A percentile compares a stretch with the other conserved stretches of the same genome.
Conservation (phyloP, 129 eudicot species). For the Saposhnikovia divaricata region DNA sequence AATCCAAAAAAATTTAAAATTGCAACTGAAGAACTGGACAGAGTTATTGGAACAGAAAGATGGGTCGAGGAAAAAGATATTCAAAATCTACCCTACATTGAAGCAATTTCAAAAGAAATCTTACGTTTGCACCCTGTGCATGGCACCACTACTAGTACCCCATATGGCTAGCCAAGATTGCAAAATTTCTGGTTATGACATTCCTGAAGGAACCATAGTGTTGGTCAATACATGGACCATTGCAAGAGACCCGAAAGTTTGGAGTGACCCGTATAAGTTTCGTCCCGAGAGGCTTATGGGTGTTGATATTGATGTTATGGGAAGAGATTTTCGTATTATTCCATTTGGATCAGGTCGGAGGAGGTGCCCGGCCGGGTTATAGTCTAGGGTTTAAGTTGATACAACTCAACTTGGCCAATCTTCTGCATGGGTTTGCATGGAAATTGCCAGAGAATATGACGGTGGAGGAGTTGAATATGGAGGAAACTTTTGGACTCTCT, state of each 20-base stretch:
- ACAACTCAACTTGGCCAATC: slow-evolving; percentile 36
- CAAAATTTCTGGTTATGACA: slow-evolving; percentile 32
- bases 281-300: slow-evolving; percentile 36
- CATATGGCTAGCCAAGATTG: slow-evolving; percentile 32
- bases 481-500: slow-evolving; percentile 45
- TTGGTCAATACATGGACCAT: slow-evolving; percentile 42
- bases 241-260: slow-evolving; percentile 31
- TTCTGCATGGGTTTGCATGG: slow-evolving; percentile 40
- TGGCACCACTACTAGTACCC: slow-evolving; percentile 41
- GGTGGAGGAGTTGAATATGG: slow-evolving; percentile 37
- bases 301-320: slow-evolving; percentile 20
- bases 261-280: slow-evolving; percentile 41
- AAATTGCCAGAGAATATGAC: slow-evolving; percentile 8
- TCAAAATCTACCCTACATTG: slow-evolving; percentile 32
- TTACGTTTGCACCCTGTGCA: slow-evolving; percentile 58
- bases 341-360: slow-evolving; percentile 49
- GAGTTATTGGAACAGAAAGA: slow-evolving; percentile 10
- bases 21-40: slow-evolving; percentile 37
- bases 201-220: slow-evolving; percentile 27
- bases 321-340: slow-evolving; percentile 6
- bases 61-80: slow-evolving; percentile 52
- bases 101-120: slow-evolving; percentile 35
- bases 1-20: slow-evolving; percentile 27
- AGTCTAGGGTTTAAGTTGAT: slow-evolving; percentile 35
- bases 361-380: slow-evolving; percentile 48